These are phyloP conservation scores for Sugiyamaella japonica DNA, from an alignment of 1,139 yeast species.

Conservation along the genomic window DNA sequence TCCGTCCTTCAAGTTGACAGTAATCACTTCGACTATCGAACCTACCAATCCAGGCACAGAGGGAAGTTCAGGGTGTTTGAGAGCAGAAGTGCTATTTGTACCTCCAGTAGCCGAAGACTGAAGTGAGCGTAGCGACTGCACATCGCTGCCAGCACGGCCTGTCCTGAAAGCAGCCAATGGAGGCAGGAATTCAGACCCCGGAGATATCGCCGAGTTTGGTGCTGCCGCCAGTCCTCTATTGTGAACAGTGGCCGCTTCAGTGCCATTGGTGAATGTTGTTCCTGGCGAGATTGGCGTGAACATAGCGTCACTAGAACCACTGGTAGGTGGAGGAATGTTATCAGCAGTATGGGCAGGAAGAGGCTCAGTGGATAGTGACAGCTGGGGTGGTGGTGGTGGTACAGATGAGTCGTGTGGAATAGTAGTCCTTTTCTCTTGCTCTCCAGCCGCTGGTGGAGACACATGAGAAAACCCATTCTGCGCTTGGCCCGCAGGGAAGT, in stretches of 20 bases:
- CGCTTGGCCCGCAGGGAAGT: conserved; percentile 22
- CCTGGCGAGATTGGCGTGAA: conserved; percentile 3
- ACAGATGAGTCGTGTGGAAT: not conserved
- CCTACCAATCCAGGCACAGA: conserved; percentile 64
- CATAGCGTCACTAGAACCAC: not conserved
- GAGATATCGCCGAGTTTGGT: not conserved
- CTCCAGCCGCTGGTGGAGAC: not conserved
- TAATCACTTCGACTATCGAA: conserved; percentile 78
- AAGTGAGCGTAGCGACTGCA: conserved; percentile 29
- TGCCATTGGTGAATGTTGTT: not conserved
- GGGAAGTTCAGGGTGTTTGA: conserved; percentile 57
- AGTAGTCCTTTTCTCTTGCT: too few species aligned
- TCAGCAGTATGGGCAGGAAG: not conserved
- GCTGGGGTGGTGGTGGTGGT: conserved; percentile 10
- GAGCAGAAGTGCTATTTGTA: conserved; percentile 16
- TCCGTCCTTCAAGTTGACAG: conserved; percentile 72
- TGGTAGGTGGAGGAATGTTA: not conserved
- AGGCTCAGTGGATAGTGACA: not conserved
- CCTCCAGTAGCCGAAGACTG: conserved; percentile 26
- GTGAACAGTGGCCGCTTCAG: not conserved
- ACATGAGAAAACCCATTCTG: conserved; percentile 6
- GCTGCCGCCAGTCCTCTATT: not conserved
- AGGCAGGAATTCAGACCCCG: conserved; percentile 13
- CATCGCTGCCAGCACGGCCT: conserved; percentile 22
- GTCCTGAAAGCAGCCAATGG: conserved; percentile 17